phyloP scores from a whole-genome alignment of 164 flowering plant genomes.

The Nelumbo lutea region DNA sequence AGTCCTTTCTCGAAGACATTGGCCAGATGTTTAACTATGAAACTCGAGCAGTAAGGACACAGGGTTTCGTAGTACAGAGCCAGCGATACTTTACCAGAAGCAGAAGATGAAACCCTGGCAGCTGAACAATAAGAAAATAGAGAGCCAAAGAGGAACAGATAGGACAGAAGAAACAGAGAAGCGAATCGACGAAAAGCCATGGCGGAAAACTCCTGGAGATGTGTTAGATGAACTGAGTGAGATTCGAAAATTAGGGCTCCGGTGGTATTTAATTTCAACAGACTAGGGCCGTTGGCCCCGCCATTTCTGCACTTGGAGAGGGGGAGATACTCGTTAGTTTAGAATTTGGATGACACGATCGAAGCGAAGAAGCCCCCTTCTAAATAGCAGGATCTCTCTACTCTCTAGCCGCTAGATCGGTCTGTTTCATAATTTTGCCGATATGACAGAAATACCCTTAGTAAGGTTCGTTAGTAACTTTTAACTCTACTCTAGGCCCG shows the following conservation, averaged over 20 bases:
- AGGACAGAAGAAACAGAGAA: constrained; percentile 6
- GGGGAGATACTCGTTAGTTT: too few species aligned
- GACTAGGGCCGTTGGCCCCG: neutral
- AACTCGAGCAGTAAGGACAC: constrained; percentile 70
- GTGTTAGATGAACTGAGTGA: neutral
- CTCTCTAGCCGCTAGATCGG: too few species aligned
- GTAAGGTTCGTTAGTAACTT: too few species aligned
- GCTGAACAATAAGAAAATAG: constrained; percentile 6
- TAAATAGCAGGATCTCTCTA: too few species aligned
- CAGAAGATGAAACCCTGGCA: neutral
- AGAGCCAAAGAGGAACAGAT: neutral
- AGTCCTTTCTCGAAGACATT: constrained; percentile 53
- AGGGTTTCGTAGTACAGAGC: constrained; percentile 49
- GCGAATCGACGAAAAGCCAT: constrained; percentile 12
- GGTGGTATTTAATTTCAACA: neutral
- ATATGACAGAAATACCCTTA: too few species aligned
- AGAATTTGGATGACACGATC: too few species aligned
- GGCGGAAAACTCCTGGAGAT: neutral
- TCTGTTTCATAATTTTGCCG: too few species aligned
- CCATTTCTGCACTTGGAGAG: neutral
- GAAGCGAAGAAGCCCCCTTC: too few species aligned
- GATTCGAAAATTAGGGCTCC: neutral
- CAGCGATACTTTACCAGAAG: constrained; percentile 16
- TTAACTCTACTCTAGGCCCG: too few species aligned
- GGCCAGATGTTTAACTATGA: constrained; percentile 51